Evolutionary conservation across 1,284 basidiomycete genomes (phyloP).

Genomic region (Cutaneotrichosporon daszewskae): DNA sequence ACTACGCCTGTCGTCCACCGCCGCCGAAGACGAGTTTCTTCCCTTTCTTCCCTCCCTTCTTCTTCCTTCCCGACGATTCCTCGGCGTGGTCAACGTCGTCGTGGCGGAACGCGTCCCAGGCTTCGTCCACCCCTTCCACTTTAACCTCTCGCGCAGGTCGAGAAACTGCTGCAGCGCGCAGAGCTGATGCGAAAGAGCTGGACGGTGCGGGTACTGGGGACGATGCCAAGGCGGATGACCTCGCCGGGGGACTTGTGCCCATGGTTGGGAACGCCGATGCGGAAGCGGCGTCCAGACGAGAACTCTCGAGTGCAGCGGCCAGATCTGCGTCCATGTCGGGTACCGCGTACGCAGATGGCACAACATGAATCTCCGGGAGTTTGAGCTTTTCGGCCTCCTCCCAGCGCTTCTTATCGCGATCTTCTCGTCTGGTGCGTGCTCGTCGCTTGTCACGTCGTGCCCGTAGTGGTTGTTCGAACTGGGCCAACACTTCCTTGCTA

Average conservation of each 20-base stretch:
- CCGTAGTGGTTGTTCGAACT: constrained; percentile 72
- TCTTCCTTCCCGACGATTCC: constrained; percentile 7
- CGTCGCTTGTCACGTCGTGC: constrained; percentile 66
- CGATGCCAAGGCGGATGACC: not conserved
- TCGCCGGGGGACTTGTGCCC: not conserved
- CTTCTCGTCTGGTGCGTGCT: constrained; percentile 74
- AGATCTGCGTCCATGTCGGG: not conserved
- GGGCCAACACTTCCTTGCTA: constrained; percentile 62
- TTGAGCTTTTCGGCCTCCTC: constrained; percentile 59
- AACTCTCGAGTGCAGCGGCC: constrained; percentile 3
- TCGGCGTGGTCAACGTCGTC: constrained; percentile 1
- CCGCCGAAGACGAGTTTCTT: constrained; percentile 21
- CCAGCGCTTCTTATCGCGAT: constrained; percentile 67
- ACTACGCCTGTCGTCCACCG: constrained; percentile 14
- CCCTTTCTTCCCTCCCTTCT: constrained; percentile 16
- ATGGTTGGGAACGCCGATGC: constrained; percentile 1
- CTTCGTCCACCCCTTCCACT: not conserved
- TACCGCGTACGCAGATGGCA: constrained; percentile 11
- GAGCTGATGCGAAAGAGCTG: constrained; percentile 14
- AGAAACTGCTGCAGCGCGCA: constrained; percentile 3
- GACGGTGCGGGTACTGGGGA: not conserved
- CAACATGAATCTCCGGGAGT: constrained; percentile 10
- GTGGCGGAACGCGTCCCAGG: not conserved
- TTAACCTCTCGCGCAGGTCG: not conserved
- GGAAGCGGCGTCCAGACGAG: not conserved